phyloP scores from a whole-genome alignment of 148 eudicot species.

The Fagopyrum tataricum region DNA sequence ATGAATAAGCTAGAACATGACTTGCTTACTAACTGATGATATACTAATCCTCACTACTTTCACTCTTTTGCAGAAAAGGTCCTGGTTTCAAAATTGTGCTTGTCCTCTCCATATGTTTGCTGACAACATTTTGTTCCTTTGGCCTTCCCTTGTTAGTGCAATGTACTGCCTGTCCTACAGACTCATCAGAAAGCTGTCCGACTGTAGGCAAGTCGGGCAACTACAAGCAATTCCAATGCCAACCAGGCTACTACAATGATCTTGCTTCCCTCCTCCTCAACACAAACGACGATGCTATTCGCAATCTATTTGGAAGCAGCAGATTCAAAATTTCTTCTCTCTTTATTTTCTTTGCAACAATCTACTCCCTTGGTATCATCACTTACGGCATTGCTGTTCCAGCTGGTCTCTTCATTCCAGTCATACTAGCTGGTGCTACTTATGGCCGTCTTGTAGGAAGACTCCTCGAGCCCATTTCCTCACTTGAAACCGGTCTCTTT shows the following conservation, averaged over 20 bases:
- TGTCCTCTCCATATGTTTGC: slow-evolving; percentile 17
- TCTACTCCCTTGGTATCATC: slow-evolving; percentile 21
- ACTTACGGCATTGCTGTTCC: slow-evolving; percentile 29
- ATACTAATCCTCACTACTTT: neutral
- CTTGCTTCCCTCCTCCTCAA: slow-evolving; percentile 24
- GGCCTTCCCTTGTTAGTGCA: slow-evolving; percentile 22
- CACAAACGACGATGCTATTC: slow-evolving; percentile 27
- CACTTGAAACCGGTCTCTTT: slow-evolving; percentile 23
- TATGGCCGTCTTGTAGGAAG: slow-evolving; percentile 27
- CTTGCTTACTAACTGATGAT: neutral
- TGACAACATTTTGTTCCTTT: slow-evolving; percentile 23
- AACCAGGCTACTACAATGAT: slow-evolving; percentile 24
- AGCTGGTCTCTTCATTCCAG: slow-evolving; percentile 26
- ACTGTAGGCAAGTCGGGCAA: slow-evolving; percentile 23
- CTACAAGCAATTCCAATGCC: slow-evolving; percentile 24
- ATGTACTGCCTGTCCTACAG: slow-evolving; percentile 18
- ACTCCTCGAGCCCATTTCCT: slow-evolving; percentile 18
- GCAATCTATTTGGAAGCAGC: slow-evolving; percentile 23
- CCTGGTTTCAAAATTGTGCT: slow-evolving; percentile 20
- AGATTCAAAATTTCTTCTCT: slow-evolving; percentile 21
- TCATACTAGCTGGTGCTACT: slow-evolving; percentile 22
- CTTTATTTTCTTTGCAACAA: slow-evolving; percentile 16
- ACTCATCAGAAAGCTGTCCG: slow-evolving; percentile 17
- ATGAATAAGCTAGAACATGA: too few relatives aligned
- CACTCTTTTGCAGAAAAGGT: slow-evolving; percentile 21